Evolutionary conservation across 1,284 basidiomycete genomes (phyloP).

Genomic region (Lignosus rhinocerotis): DNA sequence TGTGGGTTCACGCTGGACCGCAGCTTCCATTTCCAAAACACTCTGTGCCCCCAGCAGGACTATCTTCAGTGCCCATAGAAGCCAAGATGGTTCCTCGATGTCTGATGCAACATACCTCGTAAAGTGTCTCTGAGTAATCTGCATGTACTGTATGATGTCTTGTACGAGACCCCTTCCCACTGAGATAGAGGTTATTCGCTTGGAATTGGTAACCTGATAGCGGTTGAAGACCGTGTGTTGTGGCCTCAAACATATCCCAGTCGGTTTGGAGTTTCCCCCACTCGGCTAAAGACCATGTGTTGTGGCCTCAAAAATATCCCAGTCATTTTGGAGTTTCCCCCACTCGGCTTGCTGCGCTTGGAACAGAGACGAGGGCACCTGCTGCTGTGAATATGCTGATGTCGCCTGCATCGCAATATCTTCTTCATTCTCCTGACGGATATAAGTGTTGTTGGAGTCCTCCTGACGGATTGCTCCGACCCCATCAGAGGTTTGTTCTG

Average conservation of each 20-base stretch:
- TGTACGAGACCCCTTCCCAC: constrained; percentile 55
- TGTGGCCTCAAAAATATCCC: constrained; percentile 82
- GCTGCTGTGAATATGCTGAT: not conserved
- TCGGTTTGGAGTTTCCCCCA: constrained; percentile 53
- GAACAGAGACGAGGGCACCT: constrained; percentile 2
- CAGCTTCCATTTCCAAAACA: constrained; percentile 88
- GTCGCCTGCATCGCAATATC: constrained; percentile 41
- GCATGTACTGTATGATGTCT: constrained; percentile 56
- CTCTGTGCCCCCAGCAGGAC: constrained; percentile 48
- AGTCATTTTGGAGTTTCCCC: constrained; percentile 74
- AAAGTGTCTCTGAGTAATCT: constrained; percentile 41
- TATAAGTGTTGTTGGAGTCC: constrained; percentile 65
- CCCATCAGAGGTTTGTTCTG: constrained; percentile 8
- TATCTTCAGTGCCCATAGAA: constrained; percentile 12
- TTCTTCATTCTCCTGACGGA: constrained; percentile 70
- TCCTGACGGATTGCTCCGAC: constrained; percentile 29
- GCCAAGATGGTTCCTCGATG: constrained; percentile 7
- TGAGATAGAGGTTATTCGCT: constrained; percentile 77
- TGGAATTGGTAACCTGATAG: constrained; percentile 77
- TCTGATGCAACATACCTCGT: constrained; percentile 52
- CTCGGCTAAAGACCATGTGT: constrained; percentile 54
- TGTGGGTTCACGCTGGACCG: constrained; percentile 77
- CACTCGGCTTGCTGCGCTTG: constrained; percentile 44
- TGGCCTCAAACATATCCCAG: constrained; percentile 85
- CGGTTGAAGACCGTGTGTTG: constrained; percentile 58